Base-by-base conservation (phyloP, 768 basidiomycete genomes). In the Auriculariales sp. region DNA sequence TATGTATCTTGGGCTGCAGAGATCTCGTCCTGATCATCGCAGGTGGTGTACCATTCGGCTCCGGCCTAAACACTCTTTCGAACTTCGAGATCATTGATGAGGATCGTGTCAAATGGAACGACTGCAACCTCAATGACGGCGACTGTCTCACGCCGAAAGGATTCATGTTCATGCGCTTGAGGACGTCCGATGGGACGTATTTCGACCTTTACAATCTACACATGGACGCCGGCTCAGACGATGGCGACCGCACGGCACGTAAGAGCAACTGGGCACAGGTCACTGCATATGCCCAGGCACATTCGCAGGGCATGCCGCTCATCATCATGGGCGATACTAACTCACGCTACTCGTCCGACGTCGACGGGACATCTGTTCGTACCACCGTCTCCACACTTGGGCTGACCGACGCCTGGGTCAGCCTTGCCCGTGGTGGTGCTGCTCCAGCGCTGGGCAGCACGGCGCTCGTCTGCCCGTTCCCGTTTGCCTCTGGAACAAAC, bases 101-200 rank as follows among this genome's bases (percentile, higher is more conserved):
- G 25, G 55, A 57, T 36, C 65, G 66, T 24, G 49, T 56, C 12
- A 62, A 56, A 46, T 65, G 66, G 64, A 51, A 57, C 19, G 52
- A 57, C 46, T 66, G 65, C 35, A n/a, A 36, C 22, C n/a, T 22
- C 7, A n/a, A 53, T 52, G 44, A 54, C n/a, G 62, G 59, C 7
- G 66, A 68, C 54, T 69, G 68, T 53, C 56, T 69, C 15, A 67
- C 66, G 10, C 66, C 66, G 0, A 68, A 68, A 51, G 66, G 68
- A 7, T 69, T 69, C 60, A 67, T 64, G 0, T 66, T 64, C 55
- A 60, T 62, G 57, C 65, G 66, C 42, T 35, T 64, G 2, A 56
- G 58, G 34, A 55, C 62, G 32, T 54, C 60, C 9, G 64, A 64
- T 17, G 66, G 66, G 6, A 50, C 60, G 19, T 67, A 61, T 58